Conservation (phyloP, 2,329 filamentous ascomycete genomes). For the Neofusicoccum sp. region DNA sequence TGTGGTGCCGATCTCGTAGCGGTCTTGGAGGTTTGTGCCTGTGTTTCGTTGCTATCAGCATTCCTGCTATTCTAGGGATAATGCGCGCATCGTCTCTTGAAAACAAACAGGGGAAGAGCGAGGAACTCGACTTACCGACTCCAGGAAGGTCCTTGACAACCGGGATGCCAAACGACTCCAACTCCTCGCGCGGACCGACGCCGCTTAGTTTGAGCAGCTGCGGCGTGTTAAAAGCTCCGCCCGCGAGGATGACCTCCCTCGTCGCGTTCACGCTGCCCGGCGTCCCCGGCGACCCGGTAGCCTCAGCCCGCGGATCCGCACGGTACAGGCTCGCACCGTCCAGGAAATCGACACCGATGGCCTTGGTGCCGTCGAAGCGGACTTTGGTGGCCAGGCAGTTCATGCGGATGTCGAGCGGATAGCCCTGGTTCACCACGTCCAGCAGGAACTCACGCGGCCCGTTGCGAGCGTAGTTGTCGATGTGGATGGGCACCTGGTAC, state of each 20-base stretch:
- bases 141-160: conserved; percentile 57
- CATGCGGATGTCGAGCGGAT: conserved; percentile 56
- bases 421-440: conserved; percentile 50
- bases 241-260: conserved; percentile 47
- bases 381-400: conserved; percentile 67
- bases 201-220: conserved; percentile 65
- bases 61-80: no score
- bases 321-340: conserved; percentile 40
- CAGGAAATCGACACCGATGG: conserved; percentile 44
- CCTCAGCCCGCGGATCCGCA: conserved; percentile 33
- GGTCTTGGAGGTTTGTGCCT: conserved; percentile 59
- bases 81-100: background rate
- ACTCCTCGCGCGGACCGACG: conserved; percentile 55
- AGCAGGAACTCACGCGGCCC: conserved; percentile 58
- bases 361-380: conserved; percentile 61
- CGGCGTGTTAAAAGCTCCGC: conserved; percentile 61
- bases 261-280: conserved; percentile 43
- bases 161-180: conserved; percentile 53
- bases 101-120: background rate
- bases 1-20: conserved; percentile 55
- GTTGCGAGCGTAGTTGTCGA: conserved; percentile 49
- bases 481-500: conserved; percentile 55
- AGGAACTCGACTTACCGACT: conserved; percentile 46
- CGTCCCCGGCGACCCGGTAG: conserved; percentile 30
- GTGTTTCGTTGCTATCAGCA: no score